Percentiles rank a stretch among this genome's conserved stretches.
Conservation (phyloP, 441 rosid genomes). For the Syzygium malaccense region DNA sequence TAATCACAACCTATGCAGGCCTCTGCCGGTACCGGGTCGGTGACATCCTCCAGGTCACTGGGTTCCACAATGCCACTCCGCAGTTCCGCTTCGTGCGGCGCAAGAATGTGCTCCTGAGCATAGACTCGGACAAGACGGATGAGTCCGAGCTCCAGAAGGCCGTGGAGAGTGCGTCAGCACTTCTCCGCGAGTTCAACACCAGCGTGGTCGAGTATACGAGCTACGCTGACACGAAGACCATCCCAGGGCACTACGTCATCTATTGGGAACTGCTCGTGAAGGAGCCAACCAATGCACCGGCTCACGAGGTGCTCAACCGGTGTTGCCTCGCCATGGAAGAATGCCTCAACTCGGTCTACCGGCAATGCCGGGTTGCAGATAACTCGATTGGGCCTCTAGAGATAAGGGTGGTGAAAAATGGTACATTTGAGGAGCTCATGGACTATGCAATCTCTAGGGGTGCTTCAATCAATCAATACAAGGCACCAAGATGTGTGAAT, state of each 20-base stretch:
- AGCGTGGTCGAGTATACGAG: slow-evolving; percentile 64
- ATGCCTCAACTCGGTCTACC: slow-evolving; percentile 47
- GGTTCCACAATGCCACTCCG: slow-evolving; percentile 47
- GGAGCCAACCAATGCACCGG: slow-evolving; percentile 27
- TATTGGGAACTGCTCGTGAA: slow-evolving; percentile 45
- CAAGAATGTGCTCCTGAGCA: slow-evolving; percentile 58
- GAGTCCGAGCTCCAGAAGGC: slow-evolving; percentile 64
- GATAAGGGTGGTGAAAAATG: slow-evolving; percentile 48
- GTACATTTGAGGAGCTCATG: slow-evolving; percentile 70
- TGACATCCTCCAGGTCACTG: slow-evolving; percentile 53
- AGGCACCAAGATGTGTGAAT: slow-evolving; percentile 59
- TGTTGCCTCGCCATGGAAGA: slow-evolving; percentile 61
- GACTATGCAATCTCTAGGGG: slow-evolving; percentile 69
- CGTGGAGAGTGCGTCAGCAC: slow-evolving; percentile 39
- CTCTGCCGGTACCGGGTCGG: slow-evolving; percentile 60
- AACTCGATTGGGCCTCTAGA: slow-evolving; percentile 73
- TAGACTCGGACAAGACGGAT: slow-evolving; percentile 59
- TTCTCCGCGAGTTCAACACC: slow-evolving; percentile 35
- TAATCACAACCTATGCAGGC: slow-evolving; percentile 56
- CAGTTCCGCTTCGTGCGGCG: slow-evolving; percentile 50
- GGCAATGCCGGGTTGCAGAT: slow-evolving; percentile 62
- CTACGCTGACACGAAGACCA: slow-evolving; percentile 40
- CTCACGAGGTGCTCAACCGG: slow-evolving; percentile 25
- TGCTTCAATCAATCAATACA: slow-evolving; percentile 64
- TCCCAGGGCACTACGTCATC: slow-evolving; percentile 61